Evolutionary conservation across 305 asterid genomes (phyloP), one percentile per base, ranked within the genome.

Genomic region (Ilex paraguariensis): DNA sequence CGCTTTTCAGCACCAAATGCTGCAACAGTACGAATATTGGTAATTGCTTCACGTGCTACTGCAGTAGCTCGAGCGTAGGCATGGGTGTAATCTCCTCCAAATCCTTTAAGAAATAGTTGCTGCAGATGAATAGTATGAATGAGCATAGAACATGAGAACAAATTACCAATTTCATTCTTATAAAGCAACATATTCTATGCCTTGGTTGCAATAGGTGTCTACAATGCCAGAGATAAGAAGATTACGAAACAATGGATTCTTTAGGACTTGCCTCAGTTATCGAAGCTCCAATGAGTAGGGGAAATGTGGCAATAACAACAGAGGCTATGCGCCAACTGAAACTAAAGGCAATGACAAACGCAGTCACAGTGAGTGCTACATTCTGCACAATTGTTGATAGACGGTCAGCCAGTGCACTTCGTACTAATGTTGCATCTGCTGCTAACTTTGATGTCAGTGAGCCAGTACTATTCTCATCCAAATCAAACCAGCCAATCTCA

Each of bases 401-500:
- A 15, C 89, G 77, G 50, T 87, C 91, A 45, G 86, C 91, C 48
- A 87, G 60, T 7, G 85, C 81, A 48, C 81, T 80, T n/a, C 95
- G 70, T 46, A 84, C 87, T 51, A 84, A 44, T 32, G 83, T 82
- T 57, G 92, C 90, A 62, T 87, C 91, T 9, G 82, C 75, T 30
- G 91, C 85, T 51, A 87, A 62, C 61, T 74, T 84, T 2, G 91
- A 82, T 42, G 81, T 44, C 56, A 87, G 70, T 5, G 80, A 64
- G 36, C 89, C 87, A 5, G 81, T 80, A 60, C 75, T 77, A 32
- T 80, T 87, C 64, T 87, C 89, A 46, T 80, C 85, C 73, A 63
- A 62, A 65, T 87, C 91, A 51, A 82, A 84, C 91, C 95, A 87
- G 13, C 83, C 83, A 40, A 84, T 66, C 76, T 87, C 95, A n/a